Conservation (phyloP, 805 yeast species). For the Debaryomyces hansenii region DNA sequence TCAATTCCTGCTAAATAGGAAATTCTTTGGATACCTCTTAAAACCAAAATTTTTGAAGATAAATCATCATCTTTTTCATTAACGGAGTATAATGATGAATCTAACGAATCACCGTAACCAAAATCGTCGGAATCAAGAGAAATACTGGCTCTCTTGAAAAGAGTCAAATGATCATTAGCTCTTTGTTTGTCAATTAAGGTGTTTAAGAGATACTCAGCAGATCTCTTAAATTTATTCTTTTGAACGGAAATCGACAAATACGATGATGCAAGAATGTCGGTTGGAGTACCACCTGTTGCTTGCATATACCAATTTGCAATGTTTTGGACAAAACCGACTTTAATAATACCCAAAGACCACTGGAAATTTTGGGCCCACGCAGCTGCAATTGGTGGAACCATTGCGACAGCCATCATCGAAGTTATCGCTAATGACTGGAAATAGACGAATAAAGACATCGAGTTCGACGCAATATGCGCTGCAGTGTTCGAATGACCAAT, state of each 20-base stretch:
- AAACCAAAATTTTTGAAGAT: conserved; percentile 68
- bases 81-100: conserved; percentile 58
- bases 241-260: conserved; percentile 85
- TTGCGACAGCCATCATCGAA: conserved; percentile 91
- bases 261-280: conserved; percentile 67
- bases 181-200: conserved; percentile 7
- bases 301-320: conserved; percentile 94
- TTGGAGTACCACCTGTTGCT: conserved; percentile 86
- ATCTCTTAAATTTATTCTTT: conserved; percentile 39
- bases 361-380: conserved; percentile 97
- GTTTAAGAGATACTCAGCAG: conserved; percentile 16
- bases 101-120: conserved; percentile 41
- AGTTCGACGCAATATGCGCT: conserved; percentile 95
- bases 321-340: conserved; percentile 70
- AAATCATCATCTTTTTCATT: conserved; percentile 63
- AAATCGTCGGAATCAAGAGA: conserved; percentile 47
- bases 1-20: conserved; percentile 83
- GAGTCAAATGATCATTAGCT: conserved; percentile 9
- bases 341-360: conserved; percentile 94
- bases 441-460: conserved; percentile 87
- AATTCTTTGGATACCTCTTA: conserved; percentile 92
- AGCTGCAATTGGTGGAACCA: conserved; percentile 94
- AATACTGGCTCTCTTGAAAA: conserved; percentile 31
- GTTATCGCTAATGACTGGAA: conserved; percentile 92
- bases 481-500: conserved; percentile 91